Conservation (phyloP, 345 rosid species). For the Lenwebbia sp. region DNA sequence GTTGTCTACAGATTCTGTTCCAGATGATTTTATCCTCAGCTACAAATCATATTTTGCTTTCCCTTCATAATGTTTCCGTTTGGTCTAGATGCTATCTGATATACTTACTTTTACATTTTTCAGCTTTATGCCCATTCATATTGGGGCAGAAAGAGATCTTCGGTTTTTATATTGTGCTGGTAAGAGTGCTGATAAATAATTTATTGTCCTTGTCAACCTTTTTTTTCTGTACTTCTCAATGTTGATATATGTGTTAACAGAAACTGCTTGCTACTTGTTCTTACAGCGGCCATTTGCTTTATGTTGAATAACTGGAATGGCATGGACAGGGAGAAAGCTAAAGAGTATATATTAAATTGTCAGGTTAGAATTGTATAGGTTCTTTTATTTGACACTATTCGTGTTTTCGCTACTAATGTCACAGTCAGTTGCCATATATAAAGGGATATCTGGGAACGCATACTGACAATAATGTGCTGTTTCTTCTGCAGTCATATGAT, state of each 20-base stretch:
- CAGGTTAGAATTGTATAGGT: slow-evolving; percentile 27
- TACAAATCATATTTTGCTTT: background rate
- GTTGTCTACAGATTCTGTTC: background rate
- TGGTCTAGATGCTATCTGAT: background rate
- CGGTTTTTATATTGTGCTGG: slow-evolving; percentile 91
- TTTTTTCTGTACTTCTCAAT: background rate
- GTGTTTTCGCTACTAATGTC: background rate
- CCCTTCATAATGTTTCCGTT: background rate
- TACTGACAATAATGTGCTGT: background rate
- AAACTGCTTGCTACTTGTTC: slow-evolving; percentile 18
- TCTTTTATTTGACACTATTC: background rate
- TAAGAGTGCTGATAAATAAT: slow-evolving; percentile 26
- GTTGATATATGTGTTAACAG: background rate
- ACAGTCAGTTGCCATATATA: background rate
- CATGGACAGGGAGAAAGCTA: slow-evolving; percentile 73
- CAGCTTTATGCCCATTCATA: slow-evolving; percentile 85
- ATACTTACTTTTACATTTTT: slow-evolving; percentile 3
- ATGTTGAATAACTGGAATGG: slow-evolving; percentile 85
- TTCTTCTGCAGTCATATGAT: slow-evolving; percentile 69
- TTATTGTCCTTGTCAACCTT: background rate
- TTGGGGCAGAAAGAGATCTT: slow-evolving; percentile 82
- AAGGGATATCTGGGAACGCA: background rate
- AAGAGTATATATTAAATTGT: slow-evolving; percentile 64
- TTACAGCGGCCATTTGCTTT: slow-evolving; percentile 74
- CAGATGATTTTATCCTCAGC: background rate